Evolutionary conservation across 2,329 filamentous ascomycete genomes (phyloP), one percentile per base, ranked within the genome.

Genomic region (Amauroascus verrucosus): DNA sequence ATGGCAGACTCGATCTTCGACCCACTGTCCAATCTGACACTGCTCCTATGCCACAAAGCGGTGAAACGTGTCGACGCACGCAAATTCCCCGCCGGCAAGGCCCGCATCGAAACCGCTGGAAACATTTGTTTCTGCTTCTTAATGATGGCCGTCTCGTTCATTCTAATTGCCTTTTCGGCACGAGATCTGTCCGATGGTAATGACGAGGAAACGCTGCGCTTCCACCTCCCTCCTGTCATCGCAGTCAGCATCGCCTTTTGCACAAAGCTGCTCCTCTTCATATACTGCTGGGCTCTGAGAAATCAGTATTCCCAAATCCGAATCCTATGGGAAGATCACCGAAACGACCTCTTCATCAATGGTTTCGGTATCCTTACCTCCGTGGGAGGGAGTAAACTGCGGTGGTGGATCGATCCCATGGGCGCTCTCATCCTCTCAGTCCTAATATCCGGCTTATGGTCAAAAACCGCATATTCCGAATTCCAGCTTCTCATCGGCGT

Each of bases 1-100:
- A 95, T 95, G 86, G 91, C 90, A 14, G 93, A 98, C 70, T 83
- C 90, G 49, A 77, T 97, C 59, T 97, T 97, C 71, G 93, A 97
- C 65, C 93, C 89, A 7, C 66, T 94, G 63, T 91, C 86, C 64
- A 96, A 95, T 64, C 68, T 96, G 50, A 91, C 87, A 0, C 77
- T 97, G 13, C 88, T 97, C 54, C 70, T 95, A 35, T 88, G 85
- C 56, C 85, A 90, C 68, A 87, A 91, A 48, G 91, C 93, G 48
- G 88, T 96, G 60, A 86, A 85, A 62, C 83, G 81, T 51, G 91
- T 97, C 37, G 89, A 98, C 63, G 80, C 86, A 1, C 81, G 83
- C 49, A 85, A 86, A 45, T 98, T 95, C 65, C 91, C 91, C 0
- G 89, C 86, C 0, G 91, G 91, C 58, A 96, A 95, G 68, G 89